Conservation (phyloP, 2,329 filamentous ascomycete species). For the Trichoderma sp. region DNA sequence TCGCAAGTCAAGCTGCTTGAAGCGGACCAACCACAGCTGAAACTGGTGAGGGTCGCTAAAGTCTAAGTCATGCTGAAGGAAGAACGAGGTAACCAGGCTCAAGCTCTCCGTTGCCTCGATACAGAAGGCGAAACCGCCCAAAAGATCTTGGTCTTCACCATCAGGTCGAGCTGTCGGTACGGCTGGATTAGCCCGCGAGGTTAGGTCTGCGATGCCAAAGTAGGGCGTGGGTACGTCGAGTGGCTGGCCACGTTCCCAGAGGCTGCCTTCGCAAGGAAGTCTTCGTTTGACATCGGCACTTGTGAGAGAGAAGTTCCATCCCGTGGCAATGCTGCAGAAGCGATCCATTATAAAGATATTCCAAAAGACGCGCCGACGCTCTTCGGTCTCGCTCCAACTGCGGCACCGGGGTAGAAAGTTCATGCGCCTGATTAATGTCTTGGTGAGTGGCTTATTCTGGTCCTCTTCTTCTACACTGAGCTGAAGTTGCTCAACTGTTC, state of each 20-base stretch:
- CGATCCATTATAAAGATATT: not conserved
- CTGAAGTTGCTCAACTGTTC: not conserved
- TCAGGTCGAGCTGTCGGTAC: not conserved
- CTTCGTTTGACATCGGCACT: not conserved
- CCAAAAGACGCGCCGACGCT: not conserved
- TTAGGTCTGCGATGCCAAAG: not conserved
- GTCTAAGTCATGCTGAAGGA: not conserved
- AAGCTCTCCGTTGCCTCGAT: not conserved
- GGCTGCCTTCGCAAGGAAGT: not conserved
- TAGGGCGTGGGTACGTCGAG: not conserved
- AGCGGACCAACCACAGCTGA: slow-evolving; percentile 38
- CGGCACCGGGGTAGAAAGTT: not conserved
- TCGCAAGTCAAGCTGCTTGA: slow-evolving; percentile 44
- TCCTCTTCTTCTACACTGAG: not conserved
- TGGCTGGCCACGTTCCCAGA: not conserved
- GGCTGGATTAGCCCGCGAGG: not conserved
- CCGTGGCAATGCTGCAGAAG: not conserved
- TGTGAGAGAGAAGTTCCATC: slow-evolving; percentile 23
- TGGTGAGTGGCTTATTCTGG: not conserved
- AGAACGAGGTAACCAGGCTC: not conserved
- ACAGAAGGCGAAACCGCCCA: not conserved
- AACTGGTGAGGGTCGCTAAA: not conserved
- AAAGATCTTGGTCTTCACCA: not conserved
- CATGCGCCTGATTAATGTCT: not conserved
- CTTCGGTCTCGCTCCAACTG: not conserved